Conservation (phyloP, 768 basidiomycete species). For the Tephrocybe sp. region DNA sequence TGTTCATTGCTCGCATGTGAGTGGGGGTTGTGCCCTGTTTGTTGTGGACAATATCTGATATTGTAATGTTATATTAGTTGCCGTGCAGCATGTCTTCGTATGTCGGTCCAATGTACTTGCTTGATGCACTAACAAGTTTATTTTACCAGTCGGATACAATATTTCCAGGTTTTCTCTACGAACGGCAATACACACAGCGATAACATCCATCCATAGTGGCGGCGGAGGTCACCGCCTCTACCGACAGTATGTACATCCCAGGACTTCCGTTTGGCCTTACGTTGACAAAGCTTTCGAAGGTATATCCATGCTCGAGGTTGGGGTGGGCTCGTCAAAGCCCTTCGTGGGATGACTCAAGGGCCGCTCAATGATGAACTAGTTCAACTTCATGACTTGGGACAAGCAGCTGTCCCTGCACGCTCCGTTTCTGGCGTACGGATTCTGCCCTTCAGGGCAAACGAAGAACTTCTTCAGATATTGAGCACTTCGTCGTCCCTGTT, state of each 20-base stretch:
- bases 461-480: slow-evolving; percentile 11
- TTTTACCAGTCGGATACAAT: slow-evolving; percentile 29
- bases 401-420: not conserved
- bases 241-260: slow-evolving; percentile 9
- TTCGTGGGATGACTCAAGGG: slow-evolving; percentile 16
- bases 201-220: slow-evolving; percentile 21
- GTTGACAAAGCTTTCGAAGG: slow-evolving; percentile 1
- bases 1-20: slow-evolving; percentile 51
- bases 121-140: not conserved
- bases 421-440: slow-evolving; percentile 7
- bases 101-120: not conserved
- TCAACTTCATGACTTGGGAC: slow-evolving; percentile 21
- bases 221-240: slow-evolving; percentile 12
- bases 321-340: slow-evolving; percentile 22
- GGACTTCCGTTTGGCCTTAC: not conserved
- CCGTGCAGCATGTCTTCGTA: slow-evolving; percentile 47
- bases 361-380: slow-evolving; percentile 26
- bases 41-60: not conserved
- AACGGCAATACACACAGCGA: slow-evolving; percentile 13
- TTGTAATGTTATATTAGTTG: slow-evolving; percentile 34
- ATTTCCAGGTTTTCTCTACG: slow-evolving; percentile 12
- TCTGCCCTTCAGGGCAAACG: slow-evolving; percentile 8
- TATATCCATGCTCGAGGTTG: slow-evolving; percentile 26
- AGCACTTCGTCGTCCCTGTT: not conserved
- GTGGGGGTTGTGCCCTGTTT: slow-evolving; percentile 18